Conservation (phyloP, 371 early-diverging fungal genomes). For the Phascolomyces articulosus region DNA sequence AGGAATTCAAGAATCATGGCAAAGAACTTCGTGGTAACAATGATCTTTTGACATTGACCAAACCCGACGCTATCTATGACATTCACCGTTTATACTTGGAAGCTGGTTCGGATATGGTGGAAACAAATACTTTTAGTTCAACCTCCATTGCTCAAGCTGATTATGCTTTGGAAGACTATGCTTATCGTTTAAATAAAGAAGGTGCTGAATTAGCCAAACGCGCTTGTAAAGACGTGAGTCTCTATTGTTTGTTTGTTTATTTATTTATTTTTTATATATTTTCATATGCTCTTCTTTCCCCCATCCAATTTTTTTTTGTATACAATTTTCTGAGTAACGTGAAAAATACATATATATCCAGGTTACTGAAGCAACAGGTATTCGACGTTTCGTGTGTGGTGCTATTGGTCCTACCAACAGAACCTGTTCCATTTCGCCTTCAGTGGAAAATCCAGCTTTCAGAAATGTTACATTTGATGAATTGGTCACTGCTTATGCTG, state of each 20-base stretch:
- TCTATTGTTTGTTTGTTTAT: too few species aligned
- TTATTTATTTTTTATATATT: too few species aligned
- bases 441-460: conserved; percentile 92
- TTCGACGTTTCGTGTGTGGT: conserved; percentile 84
- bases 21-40: conserved; percentile 94
- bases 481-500: conserved; percentile 84
- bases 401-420: conserved; percentile 95
- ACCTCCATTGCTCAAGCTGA: conserved; percentile 92
- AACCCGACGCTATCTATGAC: conserved; percentile 82
- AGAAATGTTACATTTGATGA: conserved; percentile 95
- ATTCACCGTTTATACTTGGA: conserved; percentile 89
- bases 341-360: conserved; percentile 2
- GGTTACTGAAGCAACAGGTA: conserved; percentile 61
- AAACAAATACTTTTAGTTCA: conserved; percentile 93
- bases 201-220: conserved; percentile 85
- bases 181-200: conserved; percentile 90
- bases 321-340: conserved; percentile 1
- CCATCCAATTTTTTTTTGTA: too few species aligned
- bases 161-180: conserved; percentile 81
- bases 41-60: conserved; percentile 89
- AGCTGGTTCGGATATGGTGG: conserved; percentile 93
- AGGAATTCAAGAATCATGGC: conserved; percentile 78
- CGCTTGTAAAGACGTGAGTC: conserved; percentile 78
- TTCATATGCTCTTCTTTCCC: too few species aligned
- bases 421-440: conserved; percentile 94